Conservation (phyloP, 1,284 basidiomycete species). For the Ustilago vetiveriae region DNA sequence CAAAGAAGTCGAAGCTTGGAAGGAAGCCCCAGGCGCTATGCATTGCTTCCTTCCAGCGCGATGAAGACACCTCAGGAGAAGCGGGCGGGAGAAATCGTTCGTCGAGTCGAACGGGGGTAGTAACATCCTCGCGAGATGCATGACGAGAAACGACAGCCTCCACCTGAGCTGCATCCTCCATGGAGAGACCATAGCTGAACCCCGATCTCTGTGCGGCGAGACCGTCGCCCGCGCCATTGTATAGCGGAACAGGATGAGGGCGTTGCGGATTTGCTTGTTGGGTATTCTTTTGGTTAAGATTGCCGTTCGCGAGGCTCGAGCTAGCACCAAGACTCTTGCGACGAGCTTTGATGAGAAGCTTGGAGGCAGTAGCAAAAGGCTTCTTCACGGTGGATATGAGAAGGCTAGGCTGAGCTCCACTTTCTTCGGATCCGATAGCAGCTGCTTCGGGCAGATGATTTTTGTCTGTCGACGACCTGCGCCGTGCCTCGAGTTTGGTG, state of each 20-base stretch:
- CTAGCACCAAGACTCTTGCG: slow-evolving; percentile 15
- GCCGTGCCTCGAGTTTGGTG: slow-evolving; percentile 2
- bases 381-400: slow-evolving; percentile 28
- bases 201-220: slow-evolving; percentile 32
- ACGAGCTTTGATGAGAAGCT: slow-evolving; percentile 23
- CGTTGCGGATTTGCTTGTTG: neutral
- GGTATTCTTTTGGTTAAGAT: neutral
- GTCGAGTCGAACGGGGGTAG: slow-evolving; percentile 5
- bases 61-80: slow-evolving; percentile 2
- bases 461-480: slow-evolving; percentile 20
- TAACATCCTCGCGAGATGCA: slow-evolving; percentile 14
- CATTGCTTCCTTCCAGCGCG: slow-evolving; percentile 26
- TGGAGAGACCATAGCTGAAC: slow-evolving; percentile 34
- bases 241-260: slow-evolving; percentile 24
- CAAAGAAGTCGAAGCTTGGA: slow-evolving; percentile 25
- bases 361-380: slow-evolving; percentile 23
- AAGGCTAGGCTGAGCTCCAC: neutral
- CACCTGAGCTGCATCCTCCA: slow-evolving; percentile 39
- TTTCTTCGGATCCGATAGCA: neutral
- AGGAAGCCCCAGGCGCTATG: slow-evolving; percentile 43
- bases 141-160: slow-evolving; percentile 38
- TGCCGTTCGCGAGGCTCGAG: neutral
- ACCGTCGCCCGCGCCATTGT: slow-evolving; percentile 9
- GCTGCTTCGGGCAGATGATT: neutral
- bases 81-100: slow-evolving; percentile 5